Conservation (phyloP, 2,329 filamentous ascomycete genomes). For the Raffaelea deltoideospora region DNA sequence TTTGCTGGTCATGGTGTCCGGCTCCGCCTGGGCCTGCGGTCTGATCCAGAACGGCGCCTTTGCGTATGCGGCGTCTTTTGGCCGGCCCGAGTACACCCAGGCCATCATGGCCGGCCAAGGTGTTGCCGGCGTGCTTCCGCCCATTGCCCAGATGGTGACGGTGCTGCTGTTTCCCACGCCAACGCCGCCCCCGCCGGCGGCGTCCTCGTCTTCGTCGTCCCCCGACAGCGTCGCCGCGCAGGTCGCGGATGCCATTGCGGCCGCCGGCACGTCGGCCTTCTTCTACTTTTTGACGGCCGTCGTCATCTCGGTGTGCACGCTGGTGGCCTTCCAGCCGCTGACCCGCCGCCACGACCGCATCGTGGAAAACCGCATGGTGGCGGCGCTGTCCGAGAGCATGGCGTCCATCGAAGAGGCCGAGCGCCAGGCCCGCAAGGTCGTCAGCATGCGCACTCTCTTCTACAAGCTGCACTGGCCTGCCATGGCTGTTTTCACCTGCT, state of each 20-base stretch:
- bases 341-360: constrained; percentile 43
- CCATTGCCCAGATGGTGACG: constrained; percentile 71
- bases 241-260: constrained; percentile 11
- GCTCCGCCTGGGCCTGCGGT: constrained; percentile 65
- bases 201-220: no score
- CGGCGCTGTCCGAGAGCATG: constrained; percentile 33
- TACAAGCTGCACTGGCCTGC: constrained; percentile 67
- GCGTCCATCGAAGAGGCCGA: constrained; percentile 37
- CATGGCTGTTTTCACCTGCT: constrained; percentile 64
- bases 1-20: constrained; percentile 65
- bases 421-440: constrained; percentile 30
- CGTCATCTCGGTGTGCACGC: constrained; percentile 50
- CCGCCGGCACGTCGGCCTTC: constrained; percentile 56
- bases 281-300: constrained; percentile 86
- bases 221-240: no score
- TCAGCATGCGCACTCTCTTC: constrained; percentile 49
- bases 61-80: constrained; percentile 78
- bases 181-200: constrained; percentile 3
- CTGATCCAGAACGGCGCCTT: constrained; percentile 90
- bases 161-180: constrained; percentile 51
- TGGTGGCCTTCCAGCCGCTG: constrained; percentile 63
- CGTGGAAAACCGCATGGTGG: constrained; percentile 30
- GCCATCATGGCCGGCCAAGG: constrained; percentile 93
- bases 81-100: constrained; percentile 77
- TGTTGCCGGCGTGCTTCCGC: constrained; percentile 78